phyloP scores from a whole-genome alignment of 108 stramenopile species.

The Cylindrotheca fusiformis region DNA sequence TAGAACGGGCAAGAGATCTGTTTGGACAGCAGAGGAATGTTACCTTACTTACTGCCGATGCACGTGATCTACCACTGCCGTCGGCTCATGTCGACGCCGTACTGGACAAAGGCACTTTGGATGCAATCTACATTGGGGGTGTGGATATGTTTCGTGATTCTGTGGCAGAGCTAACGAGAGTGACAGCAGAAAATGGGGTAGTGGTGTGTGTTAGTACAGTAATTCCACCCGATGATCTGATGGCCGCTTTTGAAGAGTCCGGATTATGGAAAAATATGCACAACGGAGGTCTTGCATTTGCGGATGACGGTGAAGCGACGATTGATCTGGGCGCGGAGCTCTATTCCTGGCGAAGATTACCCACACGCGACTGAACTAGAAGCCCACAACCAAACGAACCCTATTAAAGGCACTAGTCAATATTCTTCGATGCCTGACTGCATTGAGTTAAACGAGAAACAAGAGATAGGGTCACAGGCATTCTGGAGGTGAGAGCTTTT shows the following conservation, averaged over 20 bases:
- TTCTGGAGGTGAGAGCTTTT: too few species aligned
- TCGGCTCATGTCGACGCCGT: neutral
- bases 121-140: constrained; percentile 15
- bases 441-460: too few species aligned
- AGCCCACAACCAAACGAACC: too few species aligned
- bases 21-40: neutral
- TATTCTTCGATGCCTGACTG: too few species aligned
- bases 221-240: constrained; percentile 16
- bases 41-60: neutral
- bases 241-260: constrained; percentile 10
- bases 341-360: constrained; percentile 16
- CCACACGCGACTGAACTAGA: too few species aligned
- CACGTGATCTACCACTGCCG: neutral
- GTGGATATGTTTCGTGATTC: constrained; percentile 17
- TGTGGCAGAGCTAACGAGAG: constrained; percentile 16
- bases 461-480: too few species aligned
- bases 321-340: constrained; percentile 26
- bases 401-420: too few species aligned
- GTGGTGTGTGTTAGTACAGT: constrained; percentile 17
- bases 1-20: neutral
- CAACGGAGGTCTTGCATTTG: constrained; percentile 25
- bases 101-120: neutral
- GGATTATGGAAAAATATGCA: constrained; percentile 13
- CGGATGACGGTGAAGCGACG: constrained; percentile 23
- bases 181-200: constrained; percentile 9